Evolutionary conservation across 371 early-diverging fungal species (phyloP).

Genomic region (Haplosporangium sp.): DNA sequence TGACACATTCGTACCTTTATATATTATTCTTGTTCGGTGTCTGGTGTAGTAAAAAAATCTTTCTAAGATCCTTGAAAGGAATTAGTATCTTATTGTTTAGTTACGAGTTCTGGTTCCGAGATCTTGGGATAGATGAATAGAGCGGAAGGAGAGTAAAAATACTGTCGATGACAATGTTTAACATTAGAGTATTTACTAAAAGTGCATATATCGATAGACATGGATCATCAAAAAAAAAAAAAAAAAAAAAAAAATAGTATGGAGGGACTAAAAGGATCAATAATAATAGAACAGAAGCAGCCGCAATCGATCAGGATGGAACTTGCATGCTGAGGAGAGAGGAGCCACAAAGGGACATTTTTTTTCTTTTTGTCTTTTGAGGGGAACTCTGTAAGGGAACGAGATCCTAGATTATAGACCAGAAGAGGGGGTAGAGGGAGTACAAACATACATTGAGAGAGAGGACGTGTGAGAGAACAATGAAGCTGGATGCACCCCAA

Average conservation of each 20-base stretch:
- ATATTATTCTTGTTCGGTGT: conserved; percentile 13
- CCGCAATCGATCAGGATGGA: conserved; percentile 21
- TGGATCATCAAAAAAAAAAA: conserved; percentile 17
- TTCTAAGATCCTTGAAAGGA: background rate
- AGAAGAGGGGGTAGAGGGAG: background rate
- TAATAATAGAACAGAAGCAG: background rate
- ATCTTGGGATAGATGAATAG: background rate
- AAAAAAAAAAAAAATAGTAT: background rate
- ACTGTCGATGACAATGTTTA: conserved; percentile 1
- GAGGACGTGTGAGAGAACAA: background rate
- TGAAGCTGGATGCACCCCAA: background rate
- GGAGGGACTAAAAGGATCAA: conserved; percentile 2
- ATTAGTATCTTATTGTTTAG: background rate
- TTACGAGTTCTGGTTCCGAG: background rate
- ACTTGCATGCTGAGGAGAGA: conserved; percentile 19
- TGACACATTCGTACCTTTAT: conserved; percentile 15
- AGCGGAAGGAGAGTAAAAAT: background rate
- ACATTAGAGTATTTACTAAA: conserved; percentile 20
- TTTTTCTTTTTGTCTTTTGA: conserved; percentile 20
- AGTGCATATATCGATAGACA: background rate
- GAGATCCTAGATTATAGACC: background rate
- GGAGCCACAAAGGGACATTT: conserved; percentile 28
- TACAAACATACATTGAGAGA: background rate
- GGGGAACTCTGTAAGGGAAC: conserved; percentile 18
- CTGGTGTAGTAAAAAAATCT: conserved; percentile 18